phyloP scores from a whole-genome alignment of 805 yeast species.

The Suhomyces vadensis region DNA sequence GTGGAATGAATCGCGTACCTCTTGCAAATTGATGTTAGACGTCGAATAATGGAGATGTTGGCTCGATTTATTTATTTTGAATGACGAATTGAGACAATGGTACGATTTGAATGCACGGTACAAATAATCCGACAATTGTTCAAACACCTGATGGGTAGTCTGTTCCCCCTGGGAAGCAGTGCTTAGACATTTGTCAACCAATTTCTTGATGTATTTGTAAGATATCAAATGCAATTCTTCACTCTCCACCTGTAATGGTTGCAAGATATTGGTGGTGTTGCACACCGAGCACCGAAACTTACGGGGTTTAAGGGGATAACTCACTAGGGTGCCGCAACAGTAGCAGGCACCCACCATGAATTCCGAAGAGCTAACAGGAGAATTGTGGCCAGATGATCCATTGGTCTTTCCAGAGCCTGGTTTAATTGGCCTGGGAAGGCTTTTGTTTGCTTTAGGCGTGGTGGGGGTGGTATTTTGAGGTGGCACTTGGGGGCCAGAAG shows the following conservation, averaged over 20 bases:
- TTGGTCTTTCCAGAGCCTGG: too few relatives aligned
- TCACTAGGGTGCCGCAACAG: slow-evolving; percentile 40
- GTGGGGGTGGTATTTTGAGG: background rate
- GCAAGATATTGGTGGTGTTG: slow-evolving; percentile 45
- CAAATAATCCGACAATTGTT: slow-evolving; percentile 53
- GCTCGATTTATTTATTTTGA: slow-evolving; percentile 33
- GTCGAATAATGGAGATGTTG: slow-evolving; percentile 41
- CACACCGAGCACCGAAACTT: slow-evolving; percentile 65
- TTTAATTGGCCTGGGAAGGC: too few relatives aligned
- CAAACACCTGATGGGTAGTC: slow-evolving; percentile 38
- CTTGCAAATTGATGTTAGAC: slow-evolving; percentile 51
- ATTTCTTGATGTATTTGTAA: slow-evolving; percentile 29
- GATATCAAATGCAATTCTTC: slow-evolving; percentile 21
- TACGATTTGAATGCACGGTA: slow-evolving; percentile 48
- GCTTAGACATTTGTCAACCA: slow-evolving; percentile 35
- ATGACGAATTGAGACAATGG: slow-evolving; percentile 54
- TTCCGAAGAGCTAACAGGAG: background rate
- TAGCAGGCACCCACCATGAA: slow-evolving; percentile 29
- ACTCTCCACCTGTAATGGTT: slow-evolving; percentile 7
- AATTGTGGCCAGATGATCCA: background rate
- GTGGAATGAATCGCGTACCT: slow-evolving; percentile 48
- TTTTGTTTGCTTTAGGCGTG: background rate
- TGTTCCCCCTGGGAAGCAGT: slow-evolving; percentile 16
- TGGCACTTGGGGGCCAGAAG: too few relatives aligned
- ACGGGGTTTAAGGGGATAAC: slow-evolving; percentile 26